Base-by-base conservation (phyloP, 257 asterid genomes). In the Petrea volubilis region DNA sequence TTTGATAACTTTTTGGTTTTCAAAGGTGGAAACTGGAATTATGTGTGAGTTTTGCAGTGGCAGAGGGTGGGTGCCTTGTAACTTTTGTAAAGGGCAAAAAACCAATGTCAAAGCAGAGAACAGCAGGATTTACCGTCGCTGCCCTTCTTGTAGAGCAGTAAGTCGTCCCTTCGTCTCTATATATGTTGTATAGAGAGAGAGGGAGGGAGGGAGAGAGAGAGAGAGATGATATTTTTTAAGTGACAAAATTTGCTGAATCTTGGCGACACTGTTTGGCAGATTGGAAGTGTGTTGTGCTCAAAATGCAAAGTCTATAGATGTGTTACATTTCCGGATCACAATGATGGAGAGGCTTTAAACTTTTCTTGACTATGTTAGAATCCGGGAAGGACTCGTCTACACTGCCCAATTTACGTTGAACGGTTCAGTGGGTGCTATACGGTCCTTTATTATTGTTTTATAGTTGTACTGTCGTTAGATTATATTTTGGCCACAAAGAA, bases 91-190 rank as follows among this genome's bases (percentile, higher is more conserved):
- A 78, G 96, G 98, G 71, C 85, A 85, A 72, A 90, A 88, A 83
- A 85, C 83, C 8, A 92, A 92, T 68, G 96, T 92, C 1, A 87
- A 62, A 56, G 71, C 81, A 33, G 91, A 85, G n/a, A 90, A 73
- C 68, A 92, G 78, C 41, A 79, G 83, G 65, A 75, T 86, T 18
- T 90, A 81, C 57, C 88, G 96, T 4, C 88, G 96, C 0, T 92
- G 97, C 80, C 97, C 97, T 7, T 64, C 91, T 59, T 89, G 97
- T 50, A 81, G 82, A 85, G 97, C 96, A 34, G 97, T 87, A 80
- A 89, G 95, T 79, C n/a, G n/a, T n/a, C n/a, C n/a, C n/a, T n/a
- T n/a, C n/a, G n/a, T n/a, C n/a, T n/a, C n/a, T n/a, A n/a, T n/a
- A n/a, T n/a, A n/a, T n/a, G n/a, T n/a, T n/a, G n/a, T n/a, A n/a